These are phyloP conservation scores for Picea sitchensis DNA, from an alignment of 75 land plant genomes.

Conservation along the genomic window DNA sequence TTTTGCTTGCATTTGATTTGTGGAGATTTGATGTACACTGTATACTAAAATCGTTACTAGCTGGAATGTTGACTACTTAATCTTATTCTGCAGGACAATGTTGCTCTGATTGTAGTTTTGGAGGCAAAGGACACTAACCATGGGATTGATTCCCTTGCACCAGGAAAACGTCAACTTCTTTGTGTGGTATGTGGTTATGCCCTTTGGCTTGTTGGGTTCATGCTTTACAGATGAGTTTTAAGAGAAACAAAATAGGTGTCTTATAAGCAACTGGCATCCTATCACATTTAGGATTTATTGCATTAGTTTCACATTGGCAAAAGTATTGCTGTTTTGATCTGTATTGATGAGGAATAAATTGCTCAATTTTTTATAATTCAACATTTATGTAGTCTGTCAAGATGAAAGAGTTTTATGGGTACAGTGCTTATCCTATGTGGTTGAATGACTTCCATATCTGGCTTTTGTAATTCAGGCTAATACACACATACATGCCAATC, in stretches of 20 bases:
- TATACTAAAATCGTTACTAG: background rate
- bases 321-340: background rate
- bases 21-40: background rate
- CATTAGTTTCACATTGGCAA: background rate
- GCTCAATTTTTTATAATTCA: no score
- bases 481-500: slow-evolving; percentile 90
- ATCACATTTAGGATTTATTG: background rate
- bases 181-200: slow-evolving; percentile 68
- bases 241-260: background rate
- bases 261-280: background rate
- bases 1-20: background rate
- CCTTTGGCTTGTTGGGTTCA: background rate
- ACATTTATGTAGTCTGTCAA: no score
- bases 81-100: slow-evolving; percentile 70
- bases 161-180: slow-evolving; percentile 87
- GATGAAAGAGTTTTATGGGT: background rate
- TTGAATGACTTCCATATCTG: background rate
- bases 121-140: slow-evolving; percentile 77
- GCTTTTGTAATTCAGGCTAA: slow-evolving; percentile 63
- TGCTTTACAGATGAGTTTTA: background rate
- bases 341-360: no score
- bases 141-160: slow-evolving; percentile 53
- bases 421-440: background rate
- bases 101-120: slow-evolving; percentile 87
- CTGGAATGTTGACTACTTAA: background rate